A percentile compares a stretch with the other conserved stretches of the same genome.
Evolutionary conservation across 148 eudicot genomes (phyloP).

Genomic region (Polygonum maritimum): DNA sequence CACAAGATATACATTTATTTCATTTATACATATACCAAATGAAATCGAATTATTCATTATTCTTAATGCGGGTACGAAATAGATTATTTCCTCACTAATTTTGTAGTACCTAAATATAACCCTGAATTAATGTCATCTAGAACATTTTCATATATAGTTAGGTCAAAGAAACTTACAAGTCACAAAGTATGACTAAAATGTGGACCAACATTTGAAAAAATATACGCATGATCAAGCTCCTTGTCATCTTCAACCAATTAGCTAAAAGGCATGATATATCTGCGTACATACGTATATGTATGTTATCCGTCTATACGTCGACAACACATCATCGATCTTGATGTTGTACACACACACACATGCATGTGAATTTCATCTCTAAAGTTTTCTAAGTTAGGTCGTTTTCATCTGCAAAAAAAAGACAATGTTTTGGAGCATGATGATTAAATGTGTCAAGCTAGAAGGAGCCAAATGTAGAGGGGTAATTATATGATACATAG

Average conservation of each 20-base stretch:
- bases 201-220: no score
- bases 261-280: not conserved
- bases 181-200: no score
- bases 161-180: not conserved
- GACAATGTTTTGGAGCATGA: slow-evolving; percentile 6
- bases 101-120: no score
- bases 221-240: not conserved
- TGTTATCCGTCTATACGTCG: not conserved
- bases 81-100: no score
- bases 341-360: not conserved
- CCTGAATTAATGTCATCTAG: no score
- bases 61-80: no score
- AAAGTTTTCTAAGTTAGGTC: not conserved
- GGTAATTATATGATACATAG: not conserved
- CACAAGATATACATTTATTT: no score
- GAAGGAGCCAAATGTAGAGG: slow-evolving; percentile 4
- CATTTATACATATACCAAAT: no score
- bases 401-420: slow-evolving; percentile 5
- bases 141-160: not conserved
- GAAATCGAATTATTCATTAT: no score
- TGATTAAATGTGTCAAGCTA: slow-evolving; percentile 11
- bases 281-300: not conserved
- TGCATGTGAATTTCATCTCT: slow-evolving; percentile 5
- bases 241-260: not conserved
- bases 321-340: slow-evolving; percentile 4